A percentile compares a stretch with the other conserved stretches of the same genome.
These are phyloP conservation scores for Lecanoromycetidae sp. DNA, from an alignment of 2,329 filamentous ascomycete genomes.

Conservation along the genomic window DNA sequence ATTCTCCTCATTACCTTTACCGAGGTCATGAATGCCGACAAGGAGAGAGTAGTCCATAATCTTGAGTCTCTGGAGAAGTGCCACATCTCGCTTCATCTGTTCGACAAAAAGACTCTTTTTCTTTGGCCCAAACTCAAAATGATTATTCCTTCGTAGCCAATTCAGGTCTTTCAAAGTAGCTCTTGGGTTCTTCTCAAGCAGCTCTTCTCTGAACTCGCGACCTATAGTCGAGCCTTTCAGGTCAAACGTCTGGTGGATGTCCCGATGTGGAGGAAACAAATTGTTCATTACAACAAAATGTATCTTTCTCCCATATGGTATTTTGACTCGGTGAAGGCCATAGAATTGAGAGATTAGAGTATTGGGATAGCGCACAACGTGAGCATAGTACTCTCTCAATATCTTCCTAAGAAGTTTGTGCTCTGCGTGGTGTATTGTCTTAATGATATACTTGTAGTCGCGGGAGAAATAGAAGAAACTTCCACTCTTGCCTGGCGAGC, in stretches of 20 bases:
- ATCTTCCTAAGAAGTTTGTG: slow-evolving; percentile 39
- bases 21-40: slow-evolving; percentile 83
- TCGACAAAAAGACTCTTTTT: slow-evolving; percentile 83
- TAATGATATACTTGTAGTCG: slow-evolving; percentile 99
- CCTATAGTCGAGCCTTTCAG: slow-evolving; percentile 93
- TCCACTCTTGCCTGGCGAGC: slow-evolving; percentile 93
- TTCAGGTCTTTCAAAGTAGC: slow-evolving; percentile 95
- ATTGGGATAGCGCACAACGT: slow-evolving; percentile 87
- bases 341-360: slow-evolving; percentile 97
- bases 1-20: slow-evolving; percentile 89
- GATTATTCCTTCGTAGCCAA: slow-evolving; percentile 75
- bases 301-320: slow-evolving; percentile 94
- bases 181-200: slow-evolving; percentile 74
- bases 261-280: slow-evolving; percentile 88
- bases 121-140: slow-evolving; percentile 75
- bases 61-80: slow-evolving; percentile 70
- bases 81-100: slow-evolving; percentile 79
- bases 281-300: slow-evolving; percentile 99
- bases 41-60: slow-evolving; percentile 99
- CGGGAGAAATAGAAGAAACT: slow-evolving; percentile 99
- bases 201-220: slow-evolving; percentile 78
- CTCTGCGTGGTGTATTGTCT: slow-evolving; percentile 93
- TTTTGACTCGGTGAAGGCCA: slow-evolving; percentile 92
- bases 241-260: slow-evolving; percentile 95
- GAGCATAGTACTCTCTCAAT: slow-evolving; percentile 80